Conservation (phyloP, 1,284 basidiomycete genomes). For the Leccinum cinnamomeum region DNA sequence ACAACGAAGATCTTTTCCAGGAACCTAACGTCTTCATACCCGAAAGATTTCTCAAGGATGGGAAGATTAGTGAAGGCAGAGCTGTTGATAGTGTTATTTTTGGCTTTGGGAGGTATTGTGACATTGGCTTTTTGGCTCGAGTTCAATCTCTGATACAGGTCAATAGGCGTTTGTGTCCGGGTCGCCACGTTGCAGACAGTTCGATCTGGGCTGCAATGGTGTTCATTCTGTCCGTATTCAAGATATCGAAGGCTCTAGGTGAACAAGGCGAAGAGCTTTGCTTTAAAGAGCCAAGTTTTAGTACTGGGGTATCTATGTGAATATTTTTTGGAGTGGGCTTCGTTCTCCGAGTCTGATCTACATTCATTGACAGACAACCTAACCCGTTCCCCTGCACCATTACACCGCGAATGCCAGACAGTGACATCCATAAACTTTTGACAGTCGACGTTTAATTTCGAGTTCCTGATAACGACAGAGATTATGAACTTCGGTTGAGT, state of each 20-base stretch:
- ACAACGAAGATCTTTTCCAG: slow-evolving; percentile 40
- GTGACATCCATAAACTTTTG: slow-evolving; percentile 8
- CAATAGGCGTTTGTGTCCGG: slow-evolving; percentile 27
- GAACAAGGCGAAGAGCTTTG: slow-evolving; percentile 21
- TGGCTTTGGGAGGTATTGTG: slow-evolving; percentile 43
- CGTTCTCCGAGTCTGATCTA: not conserved
- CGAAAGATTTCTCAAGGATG: slow-evolving; percentile 37
- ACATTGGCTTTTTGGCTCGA: not conserved
- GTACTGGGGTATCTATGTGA: slow-evolving; percentile 12
- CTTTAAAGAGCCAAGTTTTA: slow-evolving; percentile 16
- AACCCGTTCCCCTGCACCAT: slow-evolving; percentile 26
- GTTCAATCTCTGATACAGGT: not conserved
- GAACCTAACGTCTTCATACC: slow-evolving; percentile 44
- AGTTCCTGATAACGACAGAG: not conserved
- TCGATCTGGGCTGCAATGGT: slow-evolving; percentile 27
- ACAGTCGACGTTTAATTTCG: not conserved
- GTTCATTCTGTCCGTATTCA: slow-evolving; percentile 22
- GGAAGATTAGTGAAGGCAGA: slow-evolving; percentile 35
- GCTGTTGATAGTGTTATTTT: slow-evolving; percentile 36
- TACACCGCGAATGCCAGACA: slow-evolving; percentile 2
- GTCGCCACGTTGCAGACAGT: slow-evolving; percentile 27
- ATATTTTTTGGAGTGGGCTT: not conserved
- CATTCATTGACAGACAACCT: slow-evolving; percentile 17
- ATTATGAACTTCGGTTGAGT: not conserved
- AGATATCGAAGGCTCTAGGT: slow-evolving; percentile 19